Base-by-base conservation (phyloP, 441 rosid species). In the Melastoma candidum region DNA sequence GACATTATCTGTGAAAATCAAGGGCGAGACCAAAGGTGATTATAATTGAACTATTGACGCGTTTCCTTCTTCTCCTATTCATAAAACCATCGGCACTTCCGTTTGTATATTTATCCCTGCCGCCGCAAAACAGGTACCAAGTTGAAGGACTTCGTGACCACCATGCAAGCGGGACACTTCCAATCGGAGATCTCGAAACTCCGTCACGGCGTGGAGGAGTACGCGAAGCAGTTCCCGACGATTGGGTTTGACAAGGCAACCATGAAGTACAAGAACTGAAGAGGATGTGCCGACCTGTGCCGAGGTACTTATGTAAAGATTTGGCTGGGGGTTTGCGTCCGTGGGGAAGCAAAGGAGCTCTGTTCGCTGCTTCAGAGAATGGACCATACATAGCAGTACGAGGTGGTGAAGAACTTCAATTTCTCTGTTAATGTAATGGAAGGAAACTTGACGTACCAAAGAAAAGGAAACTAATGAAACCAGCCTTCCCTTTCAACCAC, bases 191-290 rank as follows among this genome's bases (percentile, higher is more conserved):
- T 86, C 36, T 55, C 72, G 14, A 84, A 81, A 61, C 81, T 93
- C 56, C 84, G 92, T 49, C 82, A 58, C 0, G 71, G 76, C 48
- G 97, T 93, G 7, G 97, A 88, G 75, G 88, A 76, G 71, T 93
- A 75, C 46, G 97, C 97, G n/a, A 93, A 93, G 71, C 98, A 86
- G 66, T 93, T 93, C 77, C 95, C 97, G 26, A 93, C 97, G 43
- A 78, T 93, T 17, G 95, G 97, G 8, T 93, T 93, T 54, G 95
- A 86, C 53, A 93, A 88, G 66, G 84, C 71, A 74, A 81, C 97
- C 68, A 88, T 93, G 97, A 93, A 88, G 75, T 88, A 88, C 85
- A 85, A 85, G 78, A 86, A 84, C 69, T 88, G 72, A 88, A 58
- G 55, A 27, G 29, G 46, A 8, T 8, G 41, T 8, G 7, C 5